Evolutionary conservation across 2,329 filamentous ascomycete species (phyloP).

Genomic region (Pseudogymnoascus sp.): DNA sequence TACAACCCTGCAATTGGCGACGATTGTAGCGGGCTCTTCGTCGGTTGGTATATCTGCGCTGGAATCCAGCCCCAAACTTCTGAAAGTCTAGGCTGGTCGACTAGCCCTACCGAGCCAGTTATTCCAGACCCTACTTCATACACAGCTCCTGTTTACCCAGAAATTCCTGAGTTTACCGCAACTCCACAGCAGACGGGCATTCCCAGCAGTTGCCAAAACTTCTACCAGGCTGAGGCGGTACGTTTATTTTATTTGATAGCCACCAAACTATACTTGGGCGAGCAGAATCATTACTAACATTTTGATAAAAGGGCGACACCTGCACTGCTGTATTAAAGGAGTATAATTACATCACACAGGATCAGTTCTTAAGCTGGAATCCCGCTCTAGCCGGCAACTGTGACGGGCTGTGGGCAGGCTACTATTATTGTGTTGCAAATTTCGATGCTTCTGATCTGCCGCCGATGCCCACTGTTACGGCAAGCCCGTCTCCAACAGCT

Average conservation of each 20-base stretch:
- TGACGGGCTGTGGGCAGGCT: constrained; percentile 19
- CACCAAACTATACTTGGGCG: no score
- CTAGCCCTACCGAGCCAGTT: background rate
- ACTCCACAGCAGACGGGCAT: background rate
- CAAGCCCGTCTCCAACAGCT: background rate
- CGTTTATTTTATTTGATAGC: background rate
- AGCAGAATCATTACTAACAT: no score
- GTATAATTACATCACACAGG: background rate
- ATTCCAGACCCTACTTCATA: background rate
- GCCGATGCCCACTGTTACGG: background rate
- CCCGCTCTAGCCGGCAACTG: constrained; percentile 20
- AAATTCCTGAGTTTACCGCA: background rate
- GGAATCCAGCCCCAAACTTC: background rate
- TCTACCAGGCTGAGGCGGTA: background rate
- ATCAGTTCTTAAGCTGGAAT: constrained; percentile 22
- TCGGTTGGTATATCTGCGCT: background rate
- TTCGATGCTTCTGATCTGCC: background rate
- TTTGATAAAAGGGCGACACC: no score
- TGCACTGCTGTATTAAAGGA: no score
- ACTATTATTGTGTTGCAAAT: constrained; percentile 21
- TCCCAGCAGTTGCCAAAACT: background rate
- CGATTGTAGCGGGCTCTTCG: background rate
- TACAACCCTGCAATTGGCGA: background rate
- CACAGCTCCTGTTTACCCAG: background rate
- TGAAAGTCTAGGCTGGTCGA: background rate